phyloP scores from a whole-genome alignment of 176 grass and related monocot species.

The Luzula sylvatica region DNA sequence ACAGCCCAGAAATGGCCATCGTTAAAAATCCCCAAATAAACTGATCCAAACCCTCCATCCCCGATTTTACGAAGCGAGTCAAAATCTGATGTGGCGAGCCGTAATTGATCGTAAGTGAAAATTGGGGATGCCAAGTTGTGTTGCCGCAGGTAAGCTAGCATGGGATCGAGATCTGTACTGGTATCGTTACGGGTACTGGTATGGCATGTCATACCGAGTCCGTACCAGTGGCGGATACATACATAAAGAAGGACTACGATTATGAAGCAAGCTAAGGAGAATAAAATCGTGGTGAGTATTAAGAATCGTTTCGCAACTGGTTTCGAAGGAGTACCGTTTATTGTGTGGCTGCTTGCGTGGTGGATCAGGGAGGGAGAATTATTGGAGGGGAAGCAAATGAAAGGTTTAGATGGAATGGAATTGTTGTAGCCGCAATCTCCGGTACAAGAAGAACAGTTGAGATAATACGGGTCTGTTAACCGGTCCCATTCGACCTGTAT shows the following conservation, averaged over 20 bases:
- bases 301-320: background rate
- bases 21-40: slow-evolving; percentile 52
- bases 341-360: background rate
- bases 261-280: slow-evolving; percentile 28
- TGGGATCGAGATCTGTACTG: background rate
- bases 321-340: background rate
- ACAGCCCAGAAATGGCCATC: slow-evolving; percentile 53
- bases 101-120: slow-evolving; percentile 77
- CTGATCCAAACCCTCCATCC: slow-evolving; percentile 73
- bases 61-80: slow-evolving; percentile 63
- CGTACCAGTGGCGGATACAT: slow-evolving; percentile 36
- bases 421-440: slow-evolving; percentile 35
- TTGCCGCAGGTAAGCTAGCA: slow-evolving; percentile 23
- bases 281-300: slow-evolving; percentile 20
- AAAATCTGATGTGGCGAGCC: slow-evolving; percentile 54
- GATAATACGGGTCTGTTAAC: slow-evolving; percentile 19
- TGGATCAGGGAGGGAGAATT: background rate
- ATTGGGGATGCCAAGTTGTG: slow-evolving; percentile 46
- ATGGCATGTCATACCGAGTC: slow-evolving; percentile 17
- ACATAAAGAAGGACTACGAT: slow-evolving; percentile 52
- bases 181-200: background rate
- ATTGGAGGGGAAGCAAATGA: slow-evolving; percentile 25
- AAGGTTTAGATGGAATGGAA: slow-evolving; percentile 24
- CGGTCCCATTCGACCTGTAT: slow-evolving; percentile 20
- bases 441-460: slow-evolving; percentile 18